Evolutionary conservation across 805 yeast species (phyloP).

Genomic region (Candida arabinofermentans): DNA sequence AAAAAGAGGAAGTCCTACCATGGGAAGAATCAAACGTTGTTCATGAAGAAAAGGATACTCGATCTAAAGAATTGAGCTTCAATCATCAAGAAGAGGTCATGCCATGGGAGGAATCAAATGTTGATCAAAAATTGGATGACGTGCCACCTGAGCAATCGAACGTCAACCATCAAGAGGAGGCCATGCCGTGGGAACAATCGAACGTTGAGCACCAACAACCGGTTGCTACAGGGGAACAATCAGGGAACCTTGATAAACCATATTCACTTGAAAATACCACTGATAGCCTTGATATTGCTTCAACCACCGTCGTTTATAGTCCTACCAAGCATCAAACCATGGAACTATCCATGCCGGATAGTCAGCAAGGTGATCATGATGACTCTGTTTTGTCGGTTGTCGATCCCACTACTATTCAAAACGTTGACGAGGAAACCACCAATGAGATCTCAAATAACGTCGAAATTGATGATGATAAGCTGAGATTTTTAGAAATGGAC

Average conservation of each 20-base stretch:
- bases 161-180: too few species aligned
- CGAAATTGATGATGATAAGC: constrained; percentile 32
- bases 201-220: too few species aligned
- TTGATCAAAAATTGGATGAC: too few species aligned
- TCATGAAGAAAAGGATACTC: neutral
- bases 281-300: neutral
- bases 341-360: neutral
- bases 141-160: too few species aligned
- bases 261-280: too few species aligned
- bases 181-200: too few species aligned
- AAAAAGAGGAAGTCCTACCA: neutral
- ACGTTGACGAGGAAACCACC: neutral
- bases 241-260: too few species aligned
- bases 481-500: constrained; percentile 40
- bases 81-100: constrained; percentile 8
- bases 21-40: neutral
- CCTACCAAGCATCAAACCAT: neutral
- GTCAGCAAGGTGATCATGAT: constrained; percentile 1
- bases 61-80: too few species aligned
- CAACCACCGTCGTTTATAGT: neutral
- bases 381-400: constrained; percentile 4
- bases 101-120: too few species aligned
- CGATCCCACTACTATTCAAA: neutral
- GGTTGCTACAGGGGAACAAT: too few species aligned
- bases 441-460: constrained; percentile 1